Conservation (phyloP, 2,329 filamentous ascomycete genomes). For the Trichoderma aggressivum region DNA sequence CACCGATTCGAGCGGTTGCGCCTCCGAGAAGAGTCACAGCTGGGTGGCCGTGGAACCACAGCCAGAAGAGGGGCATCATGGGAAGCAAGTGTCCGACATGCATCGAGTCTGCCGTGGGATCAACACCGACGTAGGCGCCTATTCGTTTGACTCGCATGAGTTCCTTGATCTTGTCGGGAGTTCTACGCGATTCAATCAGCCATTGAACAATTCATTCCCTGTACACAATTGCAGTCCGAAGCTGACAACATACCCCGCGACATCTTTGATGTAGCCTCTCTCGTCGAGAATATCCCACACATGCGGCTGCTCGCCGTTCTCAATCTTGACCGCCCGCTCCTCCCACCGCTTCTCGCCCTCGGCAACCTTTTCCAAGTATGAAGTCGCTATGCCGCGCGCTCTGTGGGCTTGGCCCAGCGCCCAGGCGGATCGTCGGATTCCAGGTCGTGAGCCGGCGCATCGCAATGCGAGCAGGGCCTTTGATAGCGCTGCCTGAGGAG, state of each 20-base stretch:
- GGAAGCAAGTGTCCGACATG: conserved; percentile 79
- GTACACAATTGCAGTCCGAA: not conserved
- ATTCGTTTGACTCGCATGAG: conserved; percentile 64
- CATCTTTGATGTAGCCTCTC: conserved; percentile 69
- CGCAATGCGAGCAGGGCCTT: conserved; percentile 27
- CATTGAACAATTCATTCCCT: too few relatives aligned
- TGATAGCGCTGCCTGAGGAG: conserved; percentile 25
- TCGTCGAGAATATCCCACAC: conserved; percentile 66
- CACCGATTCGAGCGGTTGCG: conserved; percentile 74
- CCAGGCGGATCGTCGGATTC: conserved; percentile 22
- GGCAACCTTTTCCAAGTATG: conserved; percentile 43
- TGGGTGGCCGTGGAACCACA: conserved; percentile 72
- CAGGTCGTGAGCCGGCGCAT: conserved; percentile 27
- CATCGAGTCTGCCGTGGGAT: conserved; percentile 75
- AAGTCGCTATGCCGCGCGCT: conserved; percentile 38
- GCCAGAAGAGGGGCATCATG: conserved; percentile 80
- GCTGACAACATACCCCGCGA: conserved; percentile 58
- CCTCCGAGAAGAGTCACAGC: conserved; percentile 67
- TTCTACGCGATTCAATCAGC: conserved; percentile 28
- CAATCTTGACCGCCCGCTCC: conserved; percentile 44
- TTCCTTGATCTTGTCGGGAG: conserved; percentile 54
- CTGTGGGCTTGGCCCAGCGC: conserved; percentile 26
- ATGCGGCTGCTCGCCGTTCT: conserved; percentile 47
- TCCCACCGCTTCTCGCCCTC: conserved; percentile 48
- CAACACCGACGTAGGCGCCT: conserved; percentile 75